Conservation (phyloP, 257 asterid genomes). For the Capsicum pubescens region DNA sequence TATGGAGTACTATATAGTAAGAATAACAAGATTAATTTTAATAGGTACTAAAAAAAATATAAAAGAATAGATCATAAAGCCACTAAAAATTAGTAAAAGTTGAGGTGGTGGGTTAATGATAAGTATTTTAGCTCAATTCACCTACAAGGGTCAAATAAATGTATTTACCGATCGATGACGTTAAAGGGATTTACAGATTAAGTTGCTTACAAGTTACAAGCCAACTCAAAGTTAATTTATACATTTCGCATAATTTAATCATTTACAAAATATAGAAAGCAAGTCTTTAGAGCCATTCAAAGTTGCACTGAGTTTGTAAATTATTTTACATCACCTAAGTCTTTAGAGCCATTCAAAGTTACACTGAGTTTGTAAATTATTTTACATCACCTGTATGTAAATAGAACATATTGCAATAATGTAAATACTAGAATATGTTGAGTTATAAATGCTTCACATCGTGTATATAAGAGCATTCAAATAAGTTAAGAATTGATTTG, state of each 20-base stretch:
- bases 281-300: not conserved
- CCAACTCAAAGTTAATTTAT: not conserved
- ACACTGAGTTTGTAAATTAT: too few species aligned
- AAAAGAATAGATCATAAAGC: too few species aligned
- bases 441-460: not conserved
- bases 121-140: not conserved
- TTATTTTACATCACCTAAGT: not conserved
- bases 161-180: not conserved
- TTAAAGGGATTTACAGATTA: not conserved
- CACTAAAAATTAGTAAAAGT: too few species aligned
- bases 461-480: not conserved
- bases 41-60: too few species aligned
- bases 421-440: not conserved
- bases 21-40: too few species aligned
- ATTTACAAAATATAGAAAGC: not conserved
- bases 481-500: not conserved
- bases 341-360: too few species aligned
- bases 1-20: too few species aligned
- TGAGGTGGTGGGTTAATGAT: too few species aligned
- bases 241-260: not conserved
- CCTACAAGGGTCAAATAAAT: not conserved
- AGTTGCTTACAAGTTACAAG: not conserved
- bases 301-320: not conserved
- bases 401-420: too few species aligned
- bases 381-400: too few species aligned